phyloP scores from a whole-genome alignment of 768 basidiomycete genomes.

The Hortiboletus campestris region DNA sequence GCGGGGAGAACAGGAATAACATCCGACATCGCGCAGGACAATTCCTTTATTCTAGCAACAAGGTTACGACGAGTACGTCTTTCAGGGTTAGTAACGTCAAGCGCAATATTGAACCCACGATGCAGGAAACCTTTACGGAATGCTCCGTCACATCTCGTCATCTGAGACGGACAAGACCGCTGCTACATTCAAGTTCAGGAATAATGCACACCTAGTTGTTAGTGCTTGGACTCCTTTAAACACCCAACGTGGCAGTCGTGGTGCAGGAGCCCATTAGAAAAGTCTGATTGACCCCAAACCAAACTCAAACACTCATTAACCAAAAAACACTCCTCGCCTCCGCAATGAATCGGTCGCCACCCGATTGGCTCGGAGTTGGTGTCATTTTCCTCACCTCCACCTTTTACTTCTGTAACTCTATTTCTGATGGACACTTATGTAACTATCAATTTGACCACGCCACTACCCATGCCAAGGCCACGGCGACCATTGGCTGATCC shows the following conservation, averaged over 20 bases:
- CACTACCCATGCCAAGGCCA: no score
- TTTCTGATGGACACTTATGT: no score
- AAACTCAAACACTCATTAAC: neutral
- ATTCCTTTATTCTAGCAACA: conserved; percentile 12
- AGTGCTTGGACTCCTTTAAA: no score
- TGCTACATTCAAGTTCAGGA: neutral
- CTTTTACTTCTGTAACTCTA: neutral
- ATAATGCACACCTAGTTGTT: no score
- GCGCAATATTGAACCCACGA: neutral
- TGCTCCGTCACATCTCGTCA: neutral
- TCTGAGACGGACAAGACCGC: neutral
- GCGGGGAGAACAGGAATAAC: neutral
- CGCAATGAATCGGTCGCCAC: neutral
- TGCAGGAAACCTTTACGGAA: conserved; percentile 15
- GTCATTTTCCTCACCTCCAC: neutral
- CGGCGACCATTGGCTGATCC: neutral
- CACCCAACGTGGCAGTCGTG: no score
- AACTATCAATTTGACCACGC: no score
- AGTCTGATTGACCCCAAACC: neutral
- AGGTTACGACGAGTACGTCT: conserved; percentile 19
- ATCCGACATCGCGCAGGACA: neutral
- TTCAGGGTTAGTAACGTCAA: conserved; percentile 19
- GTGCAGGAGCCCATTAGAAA: no score
- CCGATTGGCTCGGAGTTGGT: neutral
- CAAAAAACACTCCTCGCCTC: neutral